A percentile compares a stretch with the other conserved stretches of the same genome.
These are phyloP conservation scores for Xylariaceae sp. DNA, from an alignment of 2,329 filamentous ascomycete genomes.

Conservation along the genomic window DNA sequence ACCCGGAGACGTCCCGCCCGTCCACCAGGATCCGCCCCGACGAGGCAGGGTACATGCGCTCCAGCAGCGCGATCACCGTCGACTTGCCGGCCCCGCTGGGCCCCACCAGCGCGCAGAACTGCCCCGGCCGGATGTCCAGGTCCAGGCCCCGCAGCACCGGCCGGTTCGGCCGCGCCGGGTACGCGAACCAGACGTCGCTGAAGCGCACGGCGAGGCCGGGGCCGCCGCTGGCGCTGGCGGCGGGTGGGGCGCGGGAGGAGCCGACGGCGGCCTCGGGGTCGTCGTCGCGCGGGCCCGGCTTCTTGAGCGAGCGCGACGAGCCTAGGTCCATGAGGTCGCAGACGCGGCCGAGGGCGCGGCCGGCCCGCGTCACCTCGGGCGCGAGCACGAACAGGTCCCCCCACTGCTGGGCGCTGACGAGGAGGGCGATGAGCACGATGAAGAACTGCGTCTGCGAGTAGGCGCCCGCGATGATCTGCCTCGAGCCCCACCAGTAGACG, in stretches of 20 bases:
- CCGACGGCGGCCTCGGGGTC: conserved; percentile 23
- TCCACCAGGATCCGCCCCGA: conserved; percentile 46
- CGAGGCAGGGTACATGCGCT: conserved; percentile 46
- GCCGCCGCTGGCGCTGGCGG: conserved; percentile 15
- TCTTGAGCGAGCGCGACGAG: conserved; percentile 16
- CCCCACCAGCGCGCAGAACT: conserved; percentile 36
- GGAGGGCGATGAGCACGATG: conserved; percentile 62
- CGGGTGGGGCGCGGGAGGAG: conserved; percentile 10
- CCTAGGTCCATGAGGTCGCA: conserved; percentile 41
- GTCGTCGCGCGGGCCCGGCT: conserved; percentile 5
- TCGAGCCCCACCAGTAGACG: conserved; percentile 74
- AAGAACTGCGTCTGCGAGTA: conserved; percentile 64
- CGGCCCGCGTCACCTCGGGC: conserved; percentile 64
- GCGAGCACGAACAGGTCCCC: conserved; percentile 69
- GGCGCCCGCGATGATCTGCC: conserved; percentile 57
- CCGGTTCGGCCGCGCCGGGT: conserved; percentile 49
- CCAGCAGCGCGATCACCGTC: conserved; percentile 38
- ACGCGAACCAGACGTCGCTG: conserved; percentile 49
- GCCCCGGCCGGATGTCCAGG: conserved; percentile 29
- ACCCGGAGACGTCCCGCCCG: conserved; percentile 34
- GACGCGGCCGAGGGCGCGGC: conserved; percentile 52
- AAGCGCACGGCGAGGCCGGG: conserved; percentile 38
- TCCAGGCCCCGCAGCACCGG: conserved; percentile 36
- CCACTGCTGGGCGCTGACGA: conserved; percentile 66
- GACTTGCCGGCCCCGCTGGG: conserved; percentile 40